phyloP scores from a whole-genome alignment of 768 basidiomycete genomes.

The Scleroderma citrinum region DNA sequence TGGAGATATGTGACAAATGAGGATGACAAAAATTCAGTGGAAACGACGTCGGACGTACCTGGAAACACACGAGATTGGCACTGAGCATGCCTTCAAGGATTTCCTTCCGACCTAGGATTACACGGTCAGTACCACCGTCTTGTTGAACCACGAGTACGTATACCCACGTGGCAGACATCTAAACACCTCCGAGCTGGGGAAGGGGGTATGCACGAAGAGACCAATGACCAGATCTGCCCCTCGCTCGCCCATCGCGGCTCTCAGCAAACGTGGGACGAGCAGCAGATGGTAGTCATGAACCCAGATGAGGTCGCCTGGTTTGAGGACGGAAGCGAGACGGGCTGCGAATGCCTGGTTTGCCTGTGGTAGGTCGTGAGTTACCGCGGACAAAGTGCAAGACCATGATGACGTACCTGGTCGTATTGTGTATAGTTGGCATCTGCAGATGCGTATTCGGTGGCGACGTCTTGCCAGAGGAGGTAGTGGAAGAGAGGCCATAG shows the following conservation, averaged over 20 bases:
- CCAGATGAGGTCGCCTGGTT: conserved; percentile 90
- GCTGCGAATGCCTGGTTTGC: conserved; percentile 83
- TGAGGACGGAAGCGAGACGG: conserved; percentile 68
- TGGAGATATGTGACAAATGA: conserved; percentile 16
- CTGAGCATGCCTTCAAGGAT: conserved; percentile 98
- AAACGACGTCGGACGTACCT: conserved; percentile 33
- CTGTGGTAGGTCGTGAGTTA: conserved; percentile 12
- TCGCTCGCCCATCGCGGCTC: conserved; percentile 48
- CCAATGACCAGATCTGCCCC: conserved; percentile 51
- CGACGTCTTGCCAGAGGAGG: conserved; percentile 95
- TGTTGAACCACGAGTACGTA: background rate
- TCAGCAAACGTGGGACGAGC: conserved; percentile 80
- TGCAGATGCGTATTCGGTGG: conserved; percentile 80
- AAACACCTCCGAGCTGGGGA: conserved; percentile 96
- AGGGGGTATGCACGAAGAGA: conserved; percentile 96
- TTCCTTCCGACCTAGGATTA: conserved; percentile 67
- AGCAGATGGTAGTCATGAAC: conserved; percentile 95
- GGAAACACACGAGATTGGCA: conserved; percentile 94
- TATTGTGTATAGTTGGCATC: conserved; percentile 62
- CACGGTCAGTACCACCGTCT: conserved; percentile 1
- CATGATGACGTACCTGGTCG: conserved; percentile 15
- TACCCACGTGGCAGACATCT: conserved; percentile 81
- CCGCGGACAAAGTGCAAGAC: background rate
- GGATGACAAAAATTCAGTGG: too few species aligned
- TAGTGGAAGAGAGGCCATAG: conserved; percentile 99